These are phyloP conservation scores for Pleurotus tuber-regium DNA, from an alignment of 768 basidiomycete species.

Conservation along the genomic window DNA sequence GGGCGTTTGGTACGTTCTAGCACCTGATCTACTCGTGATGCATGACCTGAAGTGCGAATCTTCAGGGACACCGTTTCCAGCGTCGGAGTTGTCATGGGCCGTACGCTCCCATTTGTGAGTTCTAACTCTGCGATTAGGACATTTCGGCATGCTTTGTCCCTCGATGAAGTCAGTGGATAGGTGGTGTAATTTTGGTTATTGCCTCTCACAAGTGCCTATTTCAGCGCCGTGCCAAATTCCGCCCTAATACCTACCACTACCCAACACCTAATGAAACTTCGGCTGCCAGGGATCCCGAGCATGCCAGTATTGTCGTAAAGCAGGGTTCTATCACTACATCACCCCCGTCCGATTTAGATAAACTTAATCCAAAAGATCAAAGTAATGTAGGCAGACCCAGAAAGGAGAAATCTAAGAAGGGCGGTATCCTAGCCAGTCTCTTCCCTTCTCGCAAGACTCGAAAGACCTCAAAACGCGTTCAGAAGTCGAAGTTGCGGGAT, in stretches of 20 bases:
- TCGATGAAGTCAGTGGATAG: conserved; percentile 60
- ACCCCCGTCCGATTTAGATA: not conserved
- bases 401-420: too few relatives aligned
- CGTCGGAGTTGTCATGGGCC: conserved; percentile 62
- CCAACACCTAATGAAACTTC: conserved; percentile 24
- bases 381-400: too few relatives aligned
- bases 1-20: conserved; percentile 62
- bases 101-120: conserved; percentile 64
- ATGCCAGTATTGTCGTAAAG: conserved; percentile 16
- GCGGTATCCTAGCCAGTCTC: conserved; percentile 2
- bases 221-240: conserved; percentile 68
- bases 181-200: not conserved
- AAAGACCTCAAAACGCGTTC: conserved; percentile 11
- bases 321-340: not conserved
- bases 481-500: conserved; percentile 15
- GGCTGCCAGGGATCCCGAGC: conserved; percentile 26
- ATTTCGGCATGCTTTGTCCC: conserved; percentile 75
- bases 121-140: conserved; percentile 61
- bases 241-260: conserved; percentile 61
- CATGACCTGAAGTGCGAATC: not conserved
- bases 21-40: not conserved
- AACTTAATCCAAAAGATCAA: not conserved
- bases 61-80: conserved; percentile 85
- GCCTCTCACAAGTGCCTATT: not conserved
- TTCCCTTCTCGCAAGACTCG: conserved; percentile 4